Evolutionary conservation across 1,284 basidiomycete species (phyloP).

Genomic region (Cryptococcus sp.): DNA sequence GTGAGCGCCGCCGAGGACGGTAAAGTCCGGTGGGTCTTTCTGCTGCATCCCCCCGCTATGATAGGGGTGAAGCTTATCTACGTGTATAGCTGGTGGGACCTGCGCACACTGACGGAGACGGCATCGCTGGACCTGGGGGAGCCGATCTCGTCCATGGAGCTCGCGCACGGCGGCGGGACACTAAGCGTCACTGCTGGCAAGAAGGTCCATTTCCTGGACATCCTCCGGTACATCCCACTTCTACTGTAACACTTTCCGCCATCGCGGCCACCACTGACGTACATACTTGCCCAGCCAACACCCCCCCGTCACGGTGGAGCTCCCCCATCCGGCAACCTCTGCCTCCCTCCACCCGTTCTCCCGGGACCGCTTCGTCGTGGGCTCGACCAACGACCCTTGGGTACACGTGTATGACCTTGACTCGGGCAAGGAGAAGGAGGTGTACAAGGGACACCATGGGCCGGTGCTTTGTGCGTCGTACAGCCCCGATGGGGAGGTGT

Average conservation of each 20-base stretch:
- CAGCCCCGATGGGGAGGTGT: slow-evolving; percentile 97
- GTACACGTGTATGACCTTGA: slow-evolving; percentile 84
- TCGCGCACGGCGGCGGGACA: slow-evolving; percentile 75
- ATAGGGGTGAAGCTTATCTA: slow-evolving; percentile 2
- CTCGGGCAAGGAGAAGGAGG: slow-evolving; percentile 81
- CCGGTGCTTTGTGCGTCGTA: slow-evolving; percentile 92
- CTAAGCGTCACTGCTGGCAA: slow-evolving; percentile 88
- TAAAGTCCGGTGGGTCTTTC: slow-evolving; percentile 68
- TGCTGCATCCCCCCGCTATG: not conserved
- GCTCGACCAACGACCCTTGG: slow-evolving; percentile 90
- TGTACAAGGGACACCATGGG: slow-evolving; percentile 96
- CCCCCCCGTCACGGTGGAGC: slow-evolving; percentile 51
- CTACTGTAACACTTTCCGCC: not conserved
- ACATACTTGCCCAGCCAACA: slow-evolving; percentile 58
- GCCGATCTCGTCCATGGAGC: slow-evolving; percentile 90
- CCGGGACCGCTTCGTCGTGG: slow-evolving; percentile 88
- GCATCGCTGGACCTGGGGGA: slow-evolving; percentile 70
- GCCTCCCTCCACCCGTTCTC: slow-evolving; percentile 86
- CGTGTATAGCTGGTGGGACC: slow-evolving; percentile 85
- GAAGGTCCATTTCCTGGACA: slow-evolving; percentile 73
- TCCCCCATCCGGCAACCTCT: slow-evolving; percentile 81
- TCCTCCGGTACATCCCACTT: slow-evolving; percentile 44
- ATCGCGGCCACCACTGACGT: not conserved
- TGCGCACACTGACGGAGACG: slow-evolving; percentile 69
- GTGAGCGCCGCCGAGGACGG: slow-evolving; percentile 92